Evolutionary conservation across 2,329 filamentous ascomycete genomes (phyloP).

Genomic region (Phialophora chinensis): DNA sequence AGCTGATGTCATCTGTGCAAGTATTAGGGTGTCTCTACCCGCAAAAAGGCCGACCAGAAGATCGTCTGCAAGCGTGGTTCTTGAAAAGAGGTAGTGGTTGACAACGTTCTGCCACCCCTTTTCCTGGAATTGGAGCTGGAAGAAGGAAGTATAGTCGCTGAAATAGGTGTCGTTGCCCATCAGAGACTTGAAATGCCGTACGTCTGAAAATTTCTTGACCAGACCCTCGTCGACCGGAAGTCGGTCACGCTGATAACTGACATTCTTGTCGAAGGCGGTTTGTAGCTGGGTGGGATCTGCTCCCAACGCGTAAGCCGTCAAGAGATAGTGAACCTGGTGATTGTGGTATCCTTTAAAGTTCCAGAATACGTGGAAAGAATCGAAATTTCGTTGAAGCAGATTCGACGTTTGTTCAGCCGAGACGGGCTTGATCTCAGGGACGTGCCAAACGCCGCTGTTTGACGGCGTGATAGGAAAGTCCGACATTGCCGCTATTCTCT

Average conservation of each 20-base stretch:
- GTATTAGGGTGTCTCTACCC: slow-evolving; percentile 71
- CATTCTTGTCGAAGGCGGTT: slow-evolving; percentile 69
- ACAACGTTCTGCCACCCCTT: slow-evolving; percentile 61
- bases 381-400: slow-evolving; percentile 63
- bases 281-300: slow-evolving; percentile 64
- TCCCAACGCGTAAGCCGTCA: slow-evolving; percentile 61
- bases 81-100: slow-evolving; percentile 67
- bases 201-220: slow-evolving; percentile 63
- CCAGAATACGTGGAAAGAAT: slow-evolving; percentile 77
- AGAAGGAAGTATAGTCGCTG: slow-evolving; percentile 75
- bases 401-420: slow-evolving; percentile 11
- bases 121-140: slow-evolving; percentile 71
- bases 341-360: slow-evolving; percentile 75
- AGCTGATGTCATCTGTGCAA: background rate
- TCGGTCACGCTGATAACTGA: slow-evolving; percentile 67
- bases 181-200: slow-evolving; percentile 61
- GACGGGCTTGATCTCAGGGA: background rate
- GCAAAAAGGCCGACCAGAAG: slow-evolving; percentile 73
- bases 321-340: slow-evolving; percentile 34
- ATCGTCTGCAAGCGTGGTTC: slow-evolving; percentile 68
- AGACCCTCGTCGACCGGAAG: slow-evolving; percentile 56
- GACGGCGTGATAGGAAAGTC: no score
- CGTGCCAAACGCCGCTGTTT: background rate
- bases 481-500: no score
- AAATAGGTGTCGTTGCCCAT: slow-evolving; percentile 71